Base-by-base conservation (phyloP, 2,329 filamentous ascomycete genomes). In the Aspergillus tanneri region DNA sequence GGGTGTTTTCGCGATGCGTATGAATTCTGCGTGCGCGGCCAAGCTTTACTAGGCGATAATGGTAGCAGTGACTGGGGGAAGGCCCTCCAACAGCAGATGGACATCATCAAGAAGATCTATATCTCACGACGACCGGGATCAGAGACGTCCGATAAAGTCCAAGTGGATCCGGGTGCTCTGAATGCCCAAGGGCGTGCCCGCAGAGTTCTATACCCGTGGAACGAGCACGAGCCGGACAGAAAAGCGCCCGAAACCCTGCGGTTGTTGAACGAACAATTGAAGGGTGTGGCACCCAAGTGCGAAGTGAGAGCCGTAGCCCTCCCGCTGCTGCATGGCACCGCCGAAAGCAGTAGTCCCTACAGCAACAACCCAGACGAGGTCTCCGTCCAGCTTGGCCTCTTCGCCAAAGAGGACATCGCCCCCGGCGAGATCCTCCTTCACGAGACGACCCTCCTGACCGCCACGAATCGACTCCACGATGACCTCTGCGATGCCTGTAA, bases 401-500 rank as follows among this genome's bases (percentile, higher is more conserved):
- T 97, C 66, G 92, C 91, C 6, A 88, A 84, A 59, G 81, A 88
- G 54, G 85, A 95, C 56, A 88, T 97, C 28, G 72, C 76, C 0
- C 82, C 90, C 0, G 88, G 87, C 8, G 87, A 95, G 65, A 76
- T 79, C 5, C 83, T 96, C 2, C 78, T 99, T 23, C 76, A 82
- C 39, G 93, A 99, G 64, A 88, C 86, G 52, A 93, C 90, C 7
- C 79, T 96, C 6, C 75, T 99, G 32, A 96, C 91, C 2, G 91
- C 89, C 37, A 93, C 92, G 59, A 93, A 93, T 65, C 84, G 90
- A 23, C 80, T 93, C 10, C 90, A 95, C 64, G 90, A 95, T 53
- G 79, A 87, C 4, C 80, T 92, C 23, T 97, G 92, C 69, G 92
- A 97, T 68, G 90, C 90, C 11, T 97, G 92, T 68, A 90, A 90